Percentiles rank a stretch among this genome's conserved stretches.
Conservation (phyloP, 495 filamentous ascomycete genomes). For the Aspergillus avenaceus region DNA sequence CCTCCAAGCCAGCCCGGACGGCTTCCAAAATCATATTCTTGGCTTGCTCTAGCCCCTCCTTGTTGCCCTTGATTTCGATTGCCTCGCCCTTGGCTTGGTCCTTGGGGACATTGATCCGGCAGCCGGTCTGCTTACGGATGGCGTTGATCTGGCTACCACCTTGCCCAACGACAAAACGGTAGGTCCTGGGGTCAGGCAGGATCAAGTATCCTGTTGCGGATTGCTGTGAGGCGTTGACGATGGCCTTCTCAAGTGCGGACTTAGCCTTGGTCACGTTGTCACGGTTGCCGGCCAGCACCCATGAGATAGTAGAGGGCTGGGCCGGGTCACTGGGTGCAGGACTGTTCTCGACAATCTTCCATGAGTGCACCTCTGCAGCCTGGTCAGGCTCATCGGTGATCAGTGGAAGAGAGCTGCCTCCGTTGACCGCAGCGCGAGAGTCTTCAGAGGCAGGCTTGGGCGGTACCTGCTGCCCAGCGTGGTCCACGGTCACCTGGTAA, state of each 20-base stretch:
- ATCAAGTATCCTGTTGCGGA: conserved; percentile 78
- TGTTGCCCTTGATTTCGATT: conserved; percentile 79
- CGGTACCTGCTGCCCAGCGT: conserved; percentile 73
- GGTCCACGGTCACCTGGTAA: conserved; percentile 82
- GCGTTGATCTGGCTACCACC: conserved; percentile 86
- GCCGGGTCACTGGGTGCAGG: conserved; percentile 29
- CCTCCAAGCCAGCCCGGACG: conserved; percentile 49
- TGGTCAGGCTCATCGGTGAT: conserved; percentile 79
- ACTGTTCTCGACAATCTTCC: conserved; percentile 66
- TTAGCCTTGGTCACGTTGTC: conserved; percentile 77
- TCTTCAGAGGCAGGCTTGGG: conserved; percentile 50
- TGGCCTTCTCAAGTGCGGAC: conserved; percentile 61
- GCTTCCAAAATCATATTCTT: conserved; percentile 83
- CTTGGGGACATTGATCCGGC: conserved; percentile 85
- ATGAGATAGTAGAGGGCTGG: conserved; percentile 76
- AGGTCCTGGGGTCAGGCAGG: conserved; percentile 82
- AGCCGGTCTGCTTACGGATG: conserved; percentile 88
- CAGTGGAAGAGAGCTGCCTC: conserved; percentile 61
- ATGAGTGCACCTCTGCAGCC: conserved; percentile 63
- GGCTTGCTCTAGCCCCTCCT: conserved; percentile 80
- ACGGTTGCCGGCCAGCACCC: conserved; percentile 75
- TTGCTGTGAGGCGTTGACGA: conserved; percentile 68
- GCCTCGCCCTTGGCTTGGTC: conserved; percentile 74
- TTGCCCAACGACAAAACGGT: conserved; percentile 85
- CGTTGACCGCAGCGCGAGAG: conserved; percentile 41